Evolutionary conservation across 139 green algal genomes (phyloP), one percentile per base, ranked within the genome.

Genomic region (Micractinium sp.): DNA sequence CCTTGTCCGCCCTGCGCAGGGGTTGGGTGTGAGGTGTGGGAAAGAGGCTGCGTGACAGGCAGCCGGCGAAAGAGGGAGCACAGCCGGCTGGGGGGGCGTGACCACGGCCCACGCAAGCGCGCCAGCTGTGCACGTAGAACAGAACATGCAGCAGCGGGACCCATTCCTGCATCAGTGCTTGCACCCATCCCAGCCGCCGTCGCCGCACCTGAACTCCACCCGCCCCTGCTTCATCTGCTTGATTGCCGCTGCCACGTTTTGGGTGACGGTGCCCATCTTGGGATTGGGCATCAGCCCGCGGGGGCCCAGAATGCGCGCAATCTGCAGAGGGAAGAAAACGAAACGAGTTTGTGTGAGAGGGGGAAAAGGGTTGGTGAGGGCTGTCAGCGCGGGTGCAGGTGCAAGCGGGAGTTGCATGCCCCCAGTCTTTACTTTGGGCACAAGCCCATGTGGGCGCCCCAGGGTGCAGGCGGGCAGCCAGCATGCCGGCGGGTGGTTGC

Each of bases 281-380:
- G 97, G 96, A 92, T 99, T 99, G 86, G 98, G 98, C 98, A 99
- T 99, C 2, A 99, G 94, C 18, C 98, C 98, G 13, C 96, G 94
- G 0, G 98, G 98, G 18, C 98, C 97, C 76, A 99, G 92, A 23
- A 98, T 93, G 61, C 94, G 90, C 7, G 94, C 95, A 97, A 91
- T 80, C 95, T 93, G 23, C 92, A 90, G 95, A 97, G 74, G 15
- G 31, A 38, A 3, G 5, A n/a, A n/a, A n/a, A n/a, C n/a, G n/a
- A n/a, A n/a, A n/a, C n/a, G n/a, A n/a, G n/a, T n/a, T n/a, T n/a
- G n/a, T n/a, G n/a, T 9, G 27, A 36, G 2, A 13, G 67, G 20
- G 63, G 12, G 3, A 35, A 22, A 35, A 22, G 71, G 31, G 3
- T 36, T 19, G 12, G 9, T 4, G 12, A 77, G 7, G 31, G 20